Base-by-base conservation (phyloP, 805 yeast genomes). In the Kluyveromyces aestuarii region DNA sequence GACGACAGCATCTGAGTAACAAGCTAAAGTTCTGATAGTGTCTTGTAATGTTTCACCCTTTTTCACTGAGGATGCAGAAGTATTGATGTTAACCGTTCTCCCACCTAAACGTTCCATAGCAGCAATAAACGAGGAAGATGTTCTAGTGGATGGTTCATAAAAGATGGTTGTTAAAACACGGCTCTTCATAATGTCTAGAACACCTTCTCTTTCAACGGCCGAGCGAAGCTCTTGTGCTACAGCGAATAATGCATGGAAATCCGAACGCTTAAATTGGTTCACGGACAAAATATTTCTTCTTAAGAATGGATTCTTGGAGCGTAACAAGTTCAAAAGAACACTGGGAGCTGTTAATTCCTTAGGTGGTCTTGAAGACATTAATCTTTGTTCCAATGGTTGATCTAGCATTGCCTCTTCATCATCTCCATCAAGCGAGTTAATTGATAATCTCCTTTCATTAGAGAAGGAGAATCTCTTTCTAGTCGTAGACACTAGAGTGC, bases 81-180 rank as follows among this genome's bases (percentile, higher is more conserved):
- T 85, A 53, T 86, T 77, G 55, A 93, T 85, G 48, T 95, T 79
- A 57, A 95, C 86, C 58, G 89, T 96, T 70, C 96, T 81, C 65
- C 99, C 99, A 68, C 99, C 99, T 60, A 93, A 77, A 73, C 99
- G 86, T 76, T 93, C 98, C 99, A 93, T 93, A 52, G 99, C 99
- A 60, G 96, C 96, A 68, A 93, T 96, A 67, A 95, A 95, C 1
- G 98, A 93, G 19, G 97, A 82, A 17, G 95, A 81, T 35, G 99
- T 93, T 72, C 99, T 81, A 38, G 99, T 95, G 6, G 96, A 88
- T 58, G 99, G 99, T 74, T 93, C 99, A 69, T 89, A 93, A 75
- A 93, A 93, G 75, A 93, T 83, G 10, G 98, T 95, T 44, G 96
- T 87, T 62, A 93, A 75, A 48, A 93, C 81, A 61, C 95, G 82